phyloP scores from a whole-genome alignment of 1,284 basidiomycete genomes.

The Spongiforma sp. region DNA sequence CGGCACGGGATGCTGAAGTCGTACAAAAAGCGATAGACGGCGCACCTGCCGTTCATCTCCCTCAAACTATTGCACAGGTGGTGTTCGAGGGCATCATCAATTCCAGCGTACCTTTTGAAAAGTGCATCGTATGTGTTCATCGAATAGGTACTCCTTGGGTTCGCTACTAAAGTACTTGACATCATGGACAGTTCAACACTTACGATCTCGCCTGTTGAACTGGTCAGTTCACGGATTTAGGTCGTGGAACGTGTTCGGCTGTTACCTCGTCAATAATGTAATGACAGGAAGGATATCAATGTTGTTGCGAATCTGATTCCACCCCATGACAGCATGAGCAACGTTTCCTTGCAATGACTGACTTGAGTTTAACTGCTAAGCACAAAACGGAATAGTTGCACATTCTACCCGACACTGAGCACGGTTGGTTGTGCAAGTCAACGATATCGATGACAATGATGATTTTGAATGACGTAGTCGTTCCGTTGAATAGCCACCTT shows the following conservation, averaged over 20 bases:
- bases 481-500: no score
- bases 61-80: conserved; percentile 24
- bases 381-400: background rate
- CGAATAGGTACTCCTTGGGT: background rate
- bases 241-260: no score
- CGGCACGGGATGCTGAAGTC: conserved; percentile 19
- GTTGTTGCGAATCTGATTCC: background rate
- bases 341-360: background rate
- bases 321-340: background rate
- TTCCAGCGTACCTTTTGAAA: conserved; percentile 24
- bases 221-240: background rate
- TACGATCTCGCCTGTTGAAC: conserved; percentile 4
- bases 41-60: conserved; percentile 24
- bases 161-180: conserved; percentile 8
- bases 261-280: no score
- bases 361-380: background rate
- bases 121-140: conserved; percentile 22
- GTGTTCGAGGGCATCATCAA: conserved; percentile 24
- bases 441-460: no score
- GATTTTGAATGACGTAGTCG: no score
- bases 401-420: no score
- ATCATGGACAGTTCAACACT: conserved; percentile 21
- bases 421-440: no score
- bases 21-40: conserved; percentile 23
- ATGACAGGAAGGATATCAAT: background rate